Conservation (phyloP, 2,329 filamentous ascomycete genomes). For the Paracamarosporium sp. region DNA sequence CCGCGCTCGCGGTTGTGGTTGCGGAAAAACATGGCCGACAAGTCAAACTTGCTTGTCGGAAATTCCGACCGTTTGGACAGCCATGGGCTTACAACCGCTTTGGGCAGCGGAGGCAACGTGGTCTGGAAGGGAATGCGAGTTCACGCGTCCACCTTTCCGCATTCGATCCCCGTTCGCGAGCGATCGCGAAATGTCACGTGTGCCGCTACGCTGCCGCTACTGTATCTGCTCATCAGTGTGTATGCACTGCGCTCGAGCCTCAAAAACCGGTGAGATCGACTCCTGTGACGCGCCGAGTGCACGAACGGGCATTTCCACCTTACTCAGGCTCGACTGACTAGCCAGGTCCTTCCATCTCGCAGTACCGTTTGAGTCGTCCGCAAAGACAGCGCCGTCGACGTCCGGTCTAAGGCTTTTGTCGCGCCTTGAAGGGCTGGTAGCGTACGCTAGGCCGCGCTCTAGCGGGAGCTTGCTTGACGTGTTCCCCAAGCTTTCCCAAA, state of each 20-base stretch:
- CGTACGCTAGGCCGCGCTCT: constrained; percentile 6
- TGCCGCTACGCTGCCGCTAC: not conserved
- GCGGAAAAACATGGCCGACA: constrained; percentile 19
- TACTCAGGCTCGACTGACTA: not conserved
- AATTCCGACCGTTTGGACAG: constrained; percentile 21
- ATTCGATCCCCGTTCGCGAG: not conserved
- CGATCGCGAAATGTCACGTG: constrained; percentile 2
- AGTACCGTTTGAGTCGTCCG: not conserved
- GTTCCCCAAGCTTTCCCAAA: constrained; percentile 35
- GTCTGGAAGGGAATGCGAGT: constrained; percentile 18
- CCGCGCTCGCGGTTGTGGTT: constrained; percentile 25
- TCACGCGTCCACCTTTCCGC: constrained; percentile 16
- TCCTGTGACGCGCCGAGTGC: constrained; percentile 12
- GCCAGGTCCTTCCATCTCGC: constrained; percentile 2
- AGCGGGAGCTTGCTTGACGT: constrained; percentile 37
- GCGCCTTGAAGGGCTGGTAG: constrained; percentile 21
- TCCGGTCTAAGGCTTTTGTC: constrained; percentile 8
- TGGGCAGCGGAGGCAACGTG: constrained; percentile 17
- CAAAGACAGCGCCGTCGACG: constrained; percentile 12
- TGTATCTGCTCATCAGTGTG: not conserved
- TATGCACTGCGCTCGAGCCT: constrained; percentile 24
- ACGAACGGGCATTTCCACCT: not conserved
- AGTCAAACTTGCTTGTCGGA: constrained; percentile 14
- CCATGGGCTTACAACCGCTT: constrained; percentile 3
- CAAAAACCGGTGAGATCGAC: constrained; percentile 24